phyloP scores from a whole-genome alignment of 306 rosid species.

The Psophocarpus tetragonolobus region DNA sequence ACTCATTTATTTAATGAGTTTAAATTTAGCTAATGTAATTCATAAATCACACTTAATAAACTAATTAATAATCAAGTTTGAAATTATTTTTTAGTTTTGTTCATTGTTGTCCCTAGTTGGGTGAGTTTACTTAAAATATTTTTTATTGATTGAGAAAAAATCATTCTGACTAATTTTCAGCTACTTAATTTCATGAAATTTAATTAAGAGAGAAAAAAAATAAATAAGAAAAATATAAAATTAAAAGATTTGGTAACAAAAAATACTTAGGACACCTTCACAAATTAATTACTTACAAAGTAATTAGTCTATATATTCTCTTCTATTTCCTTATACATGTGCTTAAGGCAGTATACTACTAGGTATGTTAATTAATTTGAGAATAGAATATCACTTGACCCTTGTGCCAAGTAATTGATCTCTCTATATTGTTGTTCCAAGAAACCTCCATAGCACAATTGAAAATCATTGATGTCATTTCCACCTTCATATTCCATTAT shows the following conservation, averaged over 20 bases:
- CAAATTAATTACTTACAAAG: not conserved
- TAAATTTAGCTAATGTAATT: too few relatives aligned
- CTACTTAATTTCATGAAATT: not conserved
- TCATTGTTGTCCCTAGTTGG: too few relatives aligned
- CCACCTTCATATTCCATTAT: conserved; percentile 34
- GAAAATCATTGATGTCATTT: conserved; percentile 28
- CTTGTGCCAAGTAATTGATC: not conserved
- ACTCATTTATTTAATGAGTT: too few relatives aligned
- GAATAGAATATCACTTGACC: conserved; percentile 19
- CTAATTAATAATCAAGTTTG: too few relatives aligned
- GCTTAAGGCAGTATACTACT: too few relatives aligned
- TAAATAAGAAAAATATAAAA: not conserved
- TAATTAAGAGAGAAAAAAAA: not conserved
- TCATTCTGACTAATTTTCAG: not conserved
- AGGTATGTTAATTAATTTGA: conserved; percentile 7
- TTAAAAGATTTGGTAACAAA: not conserved
- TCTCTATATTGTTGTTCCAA: conserved; percentile 37
- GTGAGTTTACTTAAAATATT: too few relatives aligned
- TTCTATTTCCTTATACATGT: not conserved
- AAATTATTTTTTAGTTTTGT: too few relatives aligned
- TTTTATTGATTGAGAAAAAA: not conserved
- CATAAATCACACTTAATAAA: too few relatives aligned
- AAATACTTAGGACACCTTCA: not conserved
- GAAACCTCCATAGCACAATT: conserved; percentile 29
- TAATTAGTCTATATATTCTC: not conserved